Percentiles rank a stretch among this genome's conserved stretches.
Evolutionary conservation across 257 asterid genomes (phyloP).

Genomic region (Nicotiana undulata): DNA sequence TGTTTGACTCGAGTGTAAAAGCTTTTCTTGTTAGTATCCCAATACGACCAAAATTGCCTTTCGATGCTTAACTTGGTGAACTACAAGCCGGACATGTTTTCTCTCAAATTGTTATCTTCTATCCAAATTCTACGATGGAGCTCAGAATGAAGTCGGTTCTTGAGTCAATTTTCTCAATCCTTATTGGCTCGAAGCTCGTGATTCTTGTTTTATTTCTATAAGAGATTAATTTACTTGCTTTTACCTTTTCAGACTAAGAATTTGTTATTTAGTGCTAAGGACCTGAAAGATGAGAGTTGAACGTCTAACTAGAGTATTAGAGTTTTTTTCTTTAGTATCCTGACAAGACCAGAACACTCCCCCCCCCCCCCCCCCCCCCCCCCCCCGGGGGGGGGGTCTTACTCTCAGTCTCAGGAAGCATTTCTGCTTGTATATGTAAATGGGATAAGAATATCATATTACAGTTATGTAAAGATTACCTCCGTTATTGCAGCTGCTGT

Average conservation of each 20-base stretch:
- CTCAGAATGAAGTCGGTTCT: too few species aligned
- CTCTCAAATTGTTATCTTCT: background rate
- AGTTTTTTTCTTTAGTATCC: background rate
- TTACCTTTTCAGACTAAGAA: background rate
- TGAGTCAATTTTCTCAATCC: too few species aligned
- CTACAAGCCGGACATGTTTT: background rate
- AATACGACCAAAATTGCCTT: background rate
- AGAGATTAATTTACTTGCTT: background rate
- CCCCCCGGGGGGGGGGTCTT: too few species aligned
- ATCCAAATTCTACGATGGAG: too few species aligned
- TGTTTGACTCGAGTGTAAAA: background rate
- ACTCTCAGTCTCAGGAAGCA: background rate
- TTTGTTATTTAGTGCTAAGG: background rate
- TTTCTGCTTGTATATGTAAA: background rate
- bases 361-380: too few species aligned
- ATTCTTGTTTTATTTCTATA: too few species aligned
- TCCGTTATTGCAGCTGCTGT: slow-evolving; percentile 59
- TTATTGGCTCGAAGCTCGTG: too few species aligned
- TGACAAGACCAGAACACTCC: background rate
- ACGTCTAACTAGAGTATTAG: background rate
- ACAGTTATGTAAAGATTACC: background rate
- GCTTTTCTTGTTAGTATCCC: background rate
- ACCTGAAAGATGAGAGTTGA: background rate
- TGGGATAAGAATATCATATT: background rate
- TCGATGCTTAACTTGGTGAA: background rate